These are phyloP conservation scores for Epithemia pelagica DNA, from an alignment of 108 stramenopile genomes.

Conservation along the genomic window DNA sequence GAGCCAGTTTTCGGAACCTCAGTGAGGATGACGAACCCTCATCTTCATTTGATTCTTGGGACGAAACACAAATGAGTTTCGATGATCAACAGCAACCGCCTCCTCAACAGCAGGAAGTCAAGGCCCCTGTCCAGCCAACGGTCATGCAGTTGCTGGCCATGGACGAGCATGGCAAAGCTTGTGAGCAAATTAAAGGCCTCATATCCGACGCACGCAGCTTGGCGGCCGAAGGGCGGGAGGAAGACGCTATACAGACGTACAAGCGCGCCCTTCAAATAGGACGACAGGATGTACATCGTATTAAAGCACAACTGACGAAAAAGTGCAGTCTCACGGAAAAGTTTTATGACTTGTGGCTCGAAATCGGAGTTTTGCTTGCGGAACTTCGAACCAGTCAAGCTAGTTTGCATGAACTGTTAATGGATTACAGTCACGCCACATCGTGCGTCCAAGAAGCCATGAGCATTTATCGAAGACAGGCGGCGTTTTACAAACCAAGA, in stretches of 20 bases:
- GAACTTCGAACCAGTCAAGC: neutral
- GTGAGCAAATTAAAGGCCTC: neutral
- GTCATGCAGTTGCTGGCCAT: neutral
- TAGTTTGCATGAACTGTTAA: neutral
- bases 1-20: neutral
- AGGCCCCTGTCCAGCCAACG: neutral
- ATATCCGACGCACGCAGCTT: neutral
- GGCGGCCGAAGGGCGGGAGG: conserved; percentile 22
- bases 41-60: neutral
- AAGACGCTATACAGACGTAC: conserved; percentile 23
- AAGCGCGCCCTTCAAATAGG: conserved; percentile 14
- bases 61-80: neutral
- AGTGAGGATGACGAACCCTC: neutral
- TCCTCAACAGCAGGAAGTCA: neutral
- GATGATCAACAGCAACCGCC: neutral
- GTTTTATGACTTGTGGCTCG: neutral
- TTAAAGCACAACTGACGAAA: neutral
- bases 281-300: conserved; percentile 8
- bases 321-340: neutral
- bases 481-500: neutral
- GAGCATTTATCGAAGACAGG: neutral
- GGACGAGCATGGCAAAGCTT: neutral
- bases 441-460: neutral
- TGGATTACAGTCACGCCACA: neutral
- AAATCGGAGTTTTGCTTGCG: neutral